phyloP scores from a whole-genome alignment of 2,329 filamentous ascomycete species.

The Trichoderma arundinaceum region DNA sequence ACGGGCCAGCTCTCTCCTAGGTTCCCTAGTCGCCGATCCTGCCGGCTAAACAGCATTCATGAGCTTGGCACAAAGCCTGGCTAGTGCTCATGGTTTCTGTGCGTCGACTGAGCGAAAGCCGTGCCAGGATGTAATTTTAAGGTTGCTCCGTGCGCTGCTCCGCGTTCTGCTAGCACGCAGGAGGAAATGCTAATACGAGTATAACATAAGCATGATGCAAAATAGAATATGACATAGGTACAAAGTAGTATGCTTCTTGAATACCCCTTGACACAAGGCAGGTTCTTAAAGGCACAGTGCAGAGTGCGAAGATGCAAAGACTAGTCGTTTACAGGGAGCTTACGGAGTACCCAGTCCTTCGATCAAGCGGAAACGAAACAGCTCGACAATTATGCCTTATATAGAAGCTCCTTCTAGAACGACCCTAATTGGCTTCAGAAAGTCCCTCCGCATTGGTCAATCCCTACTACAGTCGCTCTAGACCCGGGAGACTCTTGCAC shows the following conservation, averaged over 20 bases:
- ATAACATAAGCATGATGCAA: neutral
- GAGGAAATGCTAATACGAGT: slow-evolving; percentile 1
- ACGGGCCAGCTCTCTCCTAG: neutral
- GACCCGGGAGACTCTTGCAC: neutral
- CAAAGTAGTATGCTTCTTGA: no score
- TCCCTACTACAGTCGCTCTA: neutral
- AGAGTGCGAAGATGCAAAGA: no score
- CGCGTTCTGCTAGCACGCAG: neutral
- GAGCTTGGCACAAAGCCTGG: slow-evolving; percentile 10
- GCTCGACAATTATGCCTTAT: neutral
- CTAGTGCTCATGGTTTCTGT: neutral
- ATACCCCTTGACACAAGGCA: no score
- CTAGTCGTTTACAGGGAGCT: no score
- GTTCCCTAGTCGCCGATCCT: slow-evolving; percentile 11
- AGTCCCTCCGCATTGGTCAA: neutral
- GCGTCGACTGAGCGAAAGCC: slow-evolving; percentile 1
- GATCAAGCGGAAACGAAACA: neutral
- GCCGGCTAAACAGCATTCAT: neutral
- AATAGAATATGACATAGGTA: no score
- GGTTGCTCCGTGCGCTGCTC: slow-evolving; percentile 3
- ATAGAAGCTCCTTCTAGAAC: slow-evolving; percentile 13
- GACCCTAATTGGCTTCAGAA: neutral
- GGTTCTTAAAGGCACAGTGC: no score
- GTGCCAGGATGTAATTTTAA: slow-evolving; percentile 15
- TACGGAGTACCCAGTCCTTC: neutral